Base-by-base conservation (phyloP, 2,329 filamentous ascomycete genomes). In the Calonectria pauciramosa region DNA sequence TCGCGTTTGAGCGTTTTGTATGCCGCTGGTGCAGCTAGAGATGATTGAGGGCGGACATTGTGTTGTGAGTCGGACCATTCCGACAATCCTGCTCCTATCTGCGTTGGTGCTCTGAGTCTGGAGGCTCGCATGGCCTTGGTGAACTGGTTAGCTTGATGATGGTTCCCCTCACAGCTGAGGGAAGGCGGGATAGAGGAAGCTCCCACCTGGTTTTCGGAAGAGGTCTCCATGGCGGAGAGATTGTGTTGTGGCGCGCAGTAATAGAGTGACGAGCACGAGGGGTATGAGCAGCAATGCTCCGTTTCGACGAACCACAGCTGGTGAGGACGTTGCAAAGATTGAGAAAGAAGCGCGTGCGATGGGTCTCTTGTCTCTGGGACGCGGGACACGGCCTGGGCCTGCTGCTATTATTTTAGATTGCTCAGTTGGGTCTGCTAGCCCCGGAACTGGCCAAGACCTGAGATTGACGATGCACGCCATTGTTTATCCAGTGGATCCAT, bases 41-140 rank as follows among this genome's bases (percentile, higher is more conserved):
- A 82, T 2, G 84, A 82, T 65, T 88, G 88, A 14, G 85, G 82
- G 66, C 91, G 89, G 54, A 88, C 83, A 81, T 93, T 93, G 83
- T 86, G 87, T 80, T 93, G 90, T n/a, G 91, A 92, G 10, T 92
- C 90, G 80, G 86, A 88, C 77, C 91, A 89, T 80, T 93, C 91
- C 13, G 87, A 83, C 20, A 93, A 86, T 4, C 85, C 84, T 16
- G 84, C 84, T 16, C 76, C 79, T 73, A 77, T 74, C 41, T 78
- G 73, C 44, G 79, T 74, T 7, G 80, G 83, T 11, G 80, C 81
- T 28, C 83, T 85, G 56, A 78, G 76, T 59, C 81, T 84, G 54
- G 82, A 84, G 70, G 64, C 76, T 76, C 83, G 79, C 75, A 82
- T 78, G 18, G 78, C 59, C 83, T 84, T 23, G 23, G 65, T 63